Base-by-base conservation (phyloP, 2,329 filamentous ascomycete species). In the Endothia cerciana region DNA sequence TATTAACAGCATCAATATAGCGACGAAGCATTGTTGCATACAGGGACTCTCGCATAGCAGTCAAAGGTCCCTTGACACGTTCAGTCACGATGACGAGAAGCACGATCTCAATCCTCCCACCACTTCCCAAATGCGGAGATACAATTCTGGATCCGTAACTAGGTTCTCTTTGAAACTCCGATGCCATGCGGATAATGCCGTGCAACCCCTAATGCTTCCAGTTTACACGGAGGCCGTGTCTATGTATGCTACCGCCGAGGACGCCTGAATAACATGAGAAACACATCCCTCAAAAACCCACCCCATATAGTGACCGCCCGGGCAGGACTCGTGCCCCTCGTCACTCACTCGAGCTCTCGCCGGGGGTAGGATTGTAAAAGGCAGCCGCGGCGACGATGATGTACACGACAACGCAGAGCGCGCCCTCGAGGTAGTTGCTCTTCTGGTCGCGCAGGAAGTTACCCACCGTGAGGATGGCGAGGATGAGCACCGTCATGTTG, bases 381-480 rank as follows among this genome's bases (percentile, higher is more conserved):
- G 85, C 85, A 1, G 85, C 85, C 1, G 86, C 83, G 13, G 86
- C 86, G 70, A 89, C 86, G 38, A 84, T 83, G 55, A 88, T 73
- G 71, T 89, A 89, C 5, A 88, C 81, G 56, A 91, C 84, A 22
- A 97, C 87, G 70, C 92, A 92, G 22, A 97, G 83, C 30, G 88
- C 85, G 2, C 94, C 94, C 76, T 97, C 94, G 4, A 97, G 85
- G 73, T 96, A 97, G 74, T 97, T 96, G 68, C 89, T 92, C 82
- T 95, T 94, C 70, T 92, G 89, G 74, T 97, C 94, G 60, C 93
- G 84, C 63, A 97, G 79, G 78, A 97, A 97, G 68, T 93, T 92
- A 1, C 93, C 93, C 45, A 97, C 91, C 0, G 93, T 92, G 51
- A 97, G 82, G 72, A 97, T 94, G 36, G 92, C 87, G 30, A 97